phyloP scores from a whole-genome alignment of 441 rosid species.

The Brassica balearica region DNA sequence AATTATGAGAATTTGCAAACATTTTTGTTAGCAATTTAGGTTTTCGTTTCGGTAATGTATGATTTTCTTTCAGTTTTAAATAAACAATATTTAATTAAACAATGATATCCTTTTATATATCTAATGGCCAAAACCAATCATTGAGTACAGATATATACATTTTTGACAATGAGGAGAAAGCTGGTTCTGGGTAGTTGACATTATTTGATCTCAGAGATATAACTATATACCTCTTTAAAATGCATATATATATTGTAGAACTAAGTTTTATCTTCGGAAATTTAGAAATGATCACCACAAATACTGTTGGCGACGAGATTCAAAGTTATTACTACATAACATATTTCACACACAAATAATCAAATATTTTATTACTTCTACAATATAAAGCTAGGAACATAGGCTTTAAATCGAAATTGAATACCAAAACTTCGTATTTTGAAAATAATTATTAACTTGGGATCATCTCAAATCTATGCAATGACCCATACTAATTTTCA shows the following conservation, averaged over 20 bases:
- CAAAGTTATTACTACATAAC: neutral
- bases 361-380: neutral
- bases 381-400: neutral
- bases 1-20: slow-evolving; percentile 1
- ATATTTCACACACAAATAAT: neutral
- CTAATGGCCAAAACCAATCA: slow-evolving; percentile 23
- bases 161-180: slow-evolving; percentile 4
- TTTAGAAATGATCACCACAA: neutral
- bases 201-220: neutral
- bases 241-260: neutral
- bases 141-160: slow-evolving; percentile 15
- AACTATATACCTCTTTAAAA: neutral
- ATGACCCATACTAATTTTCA: neutral
- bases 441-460: neutral
- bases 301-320: neutral
- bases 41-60: neutral
- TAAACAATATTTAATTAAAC: neutral
- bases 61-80: neutral
- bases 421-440: neutral
- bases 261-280: neutral
- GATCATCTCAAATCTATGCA: neutral
- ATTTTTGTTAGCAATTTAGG: slow-evolving; percentile 12
- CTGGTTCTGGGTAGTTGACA: slow-evolving; percentile 25
- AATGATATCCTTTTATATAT: neutral
- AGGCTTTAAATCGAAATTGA: neutral